Evolutionary conservation across 2,329 filamentous ascomycete genomes (phyloP).

Genomic region (Sclerotinia sclerotiorum): DNA sequence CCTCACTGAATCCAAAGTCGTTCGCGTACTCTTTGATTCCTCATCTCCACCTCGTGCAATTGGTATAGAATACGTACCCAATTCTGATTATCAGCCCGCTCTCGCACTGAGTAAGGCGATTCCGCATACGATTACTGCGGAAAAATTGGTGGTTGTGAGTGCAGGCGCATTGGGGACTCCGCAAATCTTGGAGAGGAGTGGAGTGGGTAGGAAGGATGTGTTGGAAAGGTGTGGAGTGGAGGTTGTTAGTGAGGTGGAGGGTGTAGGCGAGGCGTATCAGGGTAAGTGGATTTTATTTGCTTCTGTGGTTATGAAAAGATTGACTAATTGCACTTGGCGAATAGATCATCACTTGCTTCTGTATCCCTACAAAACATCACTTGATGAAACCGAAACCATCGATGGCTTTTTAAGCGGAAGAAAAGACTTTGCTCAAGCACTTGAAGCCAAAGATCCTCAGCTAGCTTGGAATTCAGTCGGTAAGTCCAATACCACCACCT

Average conservation of each 20-base stretch:
- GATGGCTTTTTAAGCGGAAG: slow-evolving; percentile 53
- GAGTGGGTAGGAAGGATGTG: slow-evolving; percentile 54
- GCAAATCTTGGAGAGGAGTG: slow-evolving; percentile 60
- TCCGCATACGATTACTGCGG: slow-evolving; percentile 47
- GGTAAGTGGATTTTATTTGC: slow-evolving; percentile 31
- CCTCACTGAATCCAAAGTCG: slow-evolving; percentile 56
- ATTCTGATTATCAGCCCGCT: slow-evolving; percentile 45
- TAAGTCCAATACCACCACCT: slow-evolving; percentile 20
- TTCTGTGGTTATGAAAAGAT: neutral
- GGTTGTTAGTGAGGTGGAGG: slow-evolving; percentile 49
- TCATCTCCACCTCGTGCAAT: slow-evolving; percentile 50
- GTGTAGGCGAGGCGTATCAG: slow-evolving; percentile 55
- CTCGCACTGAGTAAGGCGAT: slow-evolving; percentile 37
- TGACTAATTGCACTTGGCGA: neutral
- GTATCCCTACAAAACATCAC: slow-evolving; percentile 52
- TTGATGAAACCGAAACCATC: slow-evolving; percentile 51
- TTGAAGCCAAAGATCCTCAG: slow-evolving; percentile 49
- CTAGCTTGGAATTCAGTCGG: slow-evolving; percentile 57
- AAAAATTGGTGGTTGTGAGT: slow-evolving; percentile 54
- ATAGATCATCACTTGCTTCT: slow-evolving; percentile 52
- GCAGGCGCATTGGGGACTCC: slow-evolving; percentile 42
- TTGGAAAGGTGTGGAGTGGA: slow-evolving; percentile 50
- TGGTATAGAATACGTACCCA: slow-evolving; percentile 59
- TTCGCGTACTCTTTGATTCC: slow-evolving; percentile 54
- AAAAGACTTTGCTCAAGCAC: slow-evolving; percentile 47